A percentile compares a stretch with the other conserved stretches of the same genome.
phyloP scores from a whole-genome alignment of 352 stramenopile genomes.

The Ophiocytium majus region DNA sequence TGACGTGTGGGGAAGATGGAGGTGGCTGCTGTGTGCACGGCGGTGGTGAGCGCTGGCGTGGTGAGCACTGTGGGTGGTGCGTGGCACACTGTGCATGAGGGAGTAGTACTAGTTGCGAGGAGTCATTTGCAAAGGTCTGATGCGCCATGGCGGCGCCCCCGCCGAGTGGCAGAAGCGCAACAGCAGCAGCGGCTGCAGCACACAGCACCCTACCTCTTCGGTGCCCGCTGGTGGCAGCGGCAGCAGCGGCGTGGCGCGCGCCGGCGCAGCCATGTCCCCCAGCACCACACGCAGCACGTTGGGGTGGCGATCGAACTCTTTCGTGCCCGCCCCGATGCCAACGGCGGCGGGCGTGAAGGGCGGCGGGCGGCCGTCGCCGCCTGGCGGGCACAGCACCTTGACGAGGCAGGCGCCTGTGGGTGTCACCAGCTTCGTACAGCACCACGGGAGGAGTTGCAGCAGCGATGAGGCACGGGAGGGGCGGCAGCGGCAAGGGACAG shows the following conservation, averaged over 20 bases:
- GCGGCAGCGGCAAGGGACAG: no score
- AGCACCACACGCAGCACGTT: slow-evolving; percentile 83
- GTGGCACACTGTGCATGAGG: neutral
- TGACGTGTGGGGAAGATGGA: neutral
- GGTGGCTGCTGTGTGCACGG: no score
- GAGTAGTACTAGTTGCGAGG: no score
- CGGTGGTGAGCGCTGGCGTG: no score
- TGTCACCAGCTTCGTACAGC: slow-evolving; percentile 82
- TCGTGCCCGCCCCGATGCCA: slow-evolving; percentile 71
- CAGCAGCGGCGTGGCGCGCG: neutral
- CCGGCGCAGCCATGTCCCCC: slow-evolving; percentile 58
- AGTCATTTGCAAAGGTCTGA: no score
- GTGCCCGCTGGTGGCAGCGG: neutral
- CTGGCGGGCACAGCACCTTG: slow-evolving; percentile 67
- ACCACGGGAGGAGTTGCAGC: no score
- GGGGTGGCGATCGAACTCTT: slow-evolving; percentile 77
- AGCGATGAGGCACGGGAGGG: no score
- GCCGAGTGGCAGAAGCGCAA: neutral
- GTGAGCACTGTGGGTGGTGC: no score
- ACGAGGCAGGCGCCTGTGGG: slow-evolving; percentile 90
- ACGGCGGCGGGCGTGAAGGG: slow-evolving; percentile 45
- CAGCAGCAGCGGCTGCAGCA: neutral
- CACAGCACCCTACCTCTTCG: neutral
- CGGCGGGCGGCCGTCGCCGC: slow-evolving; percentile 29
- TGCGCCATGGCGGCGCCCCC: neutral